phyloP scores from a whole-genome alignment of 2,329 filamentous ascomycete genomes.

The Pseudogymnoascus sp. region DNA sequence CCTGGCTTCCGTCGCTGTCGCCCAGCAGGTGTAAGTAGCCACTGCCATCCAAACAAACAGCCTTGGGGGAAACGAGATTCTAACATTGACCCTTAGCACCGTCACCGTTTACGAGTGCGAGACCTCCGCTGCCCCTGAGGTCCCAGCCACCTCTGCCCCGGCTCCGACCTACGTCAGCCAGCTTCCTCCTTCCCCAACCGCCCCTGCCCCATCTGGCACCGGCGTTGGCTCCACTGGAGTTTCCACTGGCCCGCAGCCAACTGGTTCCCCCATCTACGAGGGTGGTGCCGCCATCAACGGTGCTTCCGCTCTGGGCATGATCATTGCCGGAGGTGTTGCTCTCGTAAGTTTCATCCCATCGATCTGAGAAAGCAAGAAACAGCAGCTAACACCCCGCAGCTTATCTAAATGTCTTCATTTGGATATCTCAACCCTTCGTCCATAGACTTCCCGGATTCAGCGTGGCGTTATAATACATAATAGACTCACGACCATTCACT shows the following conservation, averaged over 20 bases:
- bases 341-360: conserved; percentile 20
- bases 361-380: neutral
- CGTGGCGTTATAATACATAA: conserved; percentile 8
- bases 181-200: conserved; percentile 12
- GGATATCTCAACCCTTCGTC: conserved; percentile 1
- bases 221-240: conserved; percentile 19
- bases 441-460: conserved; percentile 8
- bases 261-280: conserved; percentile 23
- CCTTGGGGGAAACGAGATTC: conserved; percentile 8
- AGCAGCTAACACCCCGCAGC: neutral
- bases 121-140: conserved; percentile 14
- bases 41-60: neutral
- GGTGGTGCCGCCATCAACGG: conserved; percentile 24
- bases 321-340: conserved; percentile 28
- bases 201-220: conserved; percentile 7
- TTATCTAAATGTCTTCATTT: conserved; percentile 8
- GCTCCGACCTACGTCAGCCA: conserved; percentile 10
- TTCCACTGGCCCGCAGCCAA: conserved; percentile 16
- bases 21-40: conserved; percentile 17
- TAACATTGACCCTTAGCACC: conserved; percentile 17
- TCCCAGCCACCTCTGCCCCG: neutral
- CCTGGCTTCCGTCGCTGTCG: conserved; percentile 23
- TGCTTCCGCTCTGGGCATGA: conserved; percentile 24
- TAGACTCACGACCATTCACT: conserved; percentile 8
- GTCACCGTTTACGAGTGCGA: conserved; percentile 22